phyloP scores from a whole-genome alignment of 2,329 filamentous ascomycete species.

The Pseudocercospora ulei region DNA sequence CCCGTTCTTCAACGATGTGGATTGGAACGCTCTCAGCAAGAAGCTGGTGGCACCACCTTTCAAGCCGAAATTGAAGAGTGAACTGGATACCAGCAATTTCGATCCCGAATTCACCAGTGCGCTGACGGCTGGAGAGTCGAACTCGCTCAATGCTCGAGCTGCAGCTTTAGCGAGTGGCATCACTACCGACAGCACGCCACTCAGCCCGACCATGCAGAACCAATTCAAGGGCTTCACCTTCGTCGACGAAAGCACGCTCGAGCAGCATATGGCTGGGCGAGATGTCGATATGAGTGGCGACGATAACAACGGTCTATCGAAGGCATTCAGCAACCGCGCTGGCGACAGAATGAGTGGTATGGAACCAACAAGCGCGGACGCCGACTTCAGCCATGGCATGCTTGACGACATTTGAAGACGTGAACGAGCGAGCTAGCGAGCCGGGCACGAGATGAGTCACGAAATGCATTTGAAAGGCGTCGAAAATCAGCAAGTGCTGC shows the following conservation, averaged over 20 bases:
- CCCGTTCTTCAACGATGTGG: constrained; percentile 85
- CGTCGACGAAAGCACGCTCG: constrained; percentile 92
- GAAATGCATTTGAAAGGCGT: constrained; percentile 18
- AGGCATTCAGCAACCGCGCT: constrained; percentile 35
- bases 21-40: constrained; percentile 79
- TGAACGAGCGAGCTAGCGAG: constrained; percentile 7
- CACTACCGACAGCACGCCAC: constrained; percentile 77
- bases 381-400: constrained; percentile 42
- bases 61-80: constrained; percentile 92
- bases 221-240: constrained; percentile 99
- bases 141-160: constrained; percentile 82
- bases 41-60: constrained; percentile 94
- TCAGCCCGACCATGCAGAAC: constrained; percentile 91
- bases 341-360: constrained; percentile 47
- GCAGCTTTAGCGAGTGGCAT: constrained; percentile 71
- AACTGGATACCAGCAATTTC: constrained; percentile 95
- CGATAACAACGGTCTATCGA: constrained; percentile 28
- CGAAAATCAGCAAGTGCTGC: constrained; percentile 20
- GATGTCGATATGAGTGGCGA: constrained; percentile 39
- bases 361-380: constrained; percentile 35
- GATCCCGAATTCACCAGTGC: constrained; percentile 98
- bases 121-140: constrained; percentile 68
- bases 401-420: constrained; percentile 35
- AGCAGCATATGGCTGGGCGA: constrained; percentile 60
- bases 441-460: constrained; percentile 13